These are phyloP conservation scores for Fusarium nisikadoi DNA, from an alignment of 2,329 filamentous ascomycete species.

Conservation along the genomic window DNA sequence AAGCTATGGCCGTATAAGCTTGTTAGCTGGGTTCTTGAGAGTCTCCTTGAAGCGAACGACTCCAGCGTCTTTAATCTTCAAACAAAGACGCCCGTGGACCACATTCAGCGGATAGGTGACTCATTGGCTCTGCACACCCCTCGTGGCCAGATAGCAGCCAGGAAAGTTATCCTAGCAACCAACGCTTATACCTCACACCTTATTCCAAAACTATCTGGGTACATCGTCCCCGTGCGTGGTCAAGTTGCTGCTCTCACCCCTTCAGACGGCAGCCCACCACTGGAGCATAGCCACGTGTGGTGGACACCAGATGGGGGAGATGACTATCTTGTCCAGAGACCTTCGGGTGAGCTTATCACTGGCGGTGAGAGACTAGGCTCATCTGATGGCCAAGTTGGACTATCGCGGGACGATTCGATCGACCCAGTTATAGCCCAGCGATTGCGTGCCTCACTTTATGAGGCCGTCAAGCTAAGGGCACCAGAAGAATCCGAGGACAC, in stretches of 20 bases:
- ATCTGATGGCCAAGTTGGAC: conserved; percentile 57
- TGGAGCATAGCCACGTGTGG: conserved; percentile 73
- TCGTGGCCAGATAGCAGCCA: conserved; percentile 72
- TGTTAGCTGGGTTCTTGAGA: conserved; percentile 75
- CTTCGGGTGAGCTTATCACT: conserved; percentile 70
- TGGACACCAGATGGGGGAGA: conserved; percentile 63
- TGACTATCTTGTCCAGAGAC: conserved; percentile 80
- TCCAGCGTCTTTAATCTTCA: conserved; percentile 73
- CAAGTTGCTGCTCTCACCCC: conserved; percentile 76
- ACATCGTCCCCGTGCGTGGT: conserved; percentile 82
- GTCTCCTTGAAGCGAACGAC: conserved; percentile 56
- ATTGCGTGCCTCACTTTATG: conserved; percentile 59
- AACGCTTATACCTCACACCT: conserved; percentile 87
- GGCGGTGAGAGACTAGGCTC: conserved; percentile 75
- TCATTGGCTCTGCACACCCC: conserved; percentile 73
- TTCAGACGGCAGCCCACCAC: conserved; percentile 52
- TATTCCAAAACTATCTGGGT: conserved; percentile 72
- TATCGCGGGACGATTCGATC: conserved; percentile 68
- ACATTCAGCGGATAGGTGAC: conserved; percentile 52
- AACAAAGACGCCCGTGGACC: conserved; percentile 74
- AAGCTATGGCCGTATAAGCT: conserved; percentile 88
- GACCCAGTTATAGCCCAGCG: conserved; percentile 66
- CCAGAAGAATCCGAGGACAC: conserved; percentile 51
- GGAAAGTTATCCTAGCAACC: conserved; percentile 78
- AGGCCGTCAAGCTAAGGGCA: conserved; percentile 55